Percentiles rank a stretch among this genome's conserved stretches.
These are phyloP conservation scores for Penstemon davidsonii DNA, from an alignment of 257 asterid genomes.

Conservation along the genomic window DNA sequence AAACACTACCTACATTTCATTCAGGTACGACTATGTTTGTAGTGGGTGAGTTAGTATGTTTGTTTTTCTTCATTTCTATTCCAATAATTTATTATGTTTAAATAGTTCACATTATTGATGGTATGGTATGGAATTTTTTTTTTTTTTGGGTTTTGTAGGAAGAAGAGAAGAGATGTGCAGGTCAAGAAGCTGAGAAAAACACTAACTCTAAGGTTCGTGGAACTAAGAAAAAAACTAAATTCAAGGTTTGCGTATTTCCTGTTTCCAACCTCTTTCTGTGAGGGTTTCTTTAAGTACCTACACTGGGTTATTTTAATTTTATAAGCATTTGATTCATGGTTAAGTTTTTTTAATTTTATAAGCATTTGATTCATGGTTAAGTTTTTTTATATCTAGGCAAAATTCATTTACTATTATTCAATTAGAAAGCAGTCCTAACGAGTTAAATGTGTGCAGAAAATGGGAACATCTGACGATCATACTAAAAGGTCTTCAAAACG, in stretches of 20 bases:
- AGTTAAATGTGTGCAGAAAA: slow-evolving; percentile 43
- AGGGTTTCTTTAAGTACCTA: not conserved
- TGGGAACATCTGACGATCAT: slow-evolving; percentile 27
- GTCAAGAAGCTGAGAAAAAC: slow-evolving; percentile 28
- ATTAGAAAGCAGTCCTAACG: slow-evolving; percentile 9
- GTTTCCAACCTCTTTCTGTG: not conserved
- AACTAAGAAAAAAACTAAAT: slow-evolving; percentile 6
- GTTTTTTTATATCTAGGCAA: too few species aligned
- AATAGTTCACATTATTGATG: not conserved
- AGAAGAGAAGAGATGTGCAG: slow-evolving; percentile 53
- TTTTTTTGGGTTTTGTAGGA: slow-evolving; percentile 38
- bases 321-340: not conserved
- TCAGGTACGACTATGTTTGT: slow-evolving; percentile 44
- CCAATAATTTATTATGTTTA: not conserved
- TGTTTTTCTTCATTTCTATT: not conserved
- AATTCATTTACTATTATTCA: too few species aligned
- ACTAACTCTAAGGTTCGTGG: not conserved
- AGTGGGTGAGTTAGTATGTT: not conserved
- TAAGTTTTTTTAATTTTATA: not conserved
- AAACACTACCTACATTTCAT: slow-evolving; percentile 60
- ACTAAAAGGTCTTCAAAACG: slow-evolving; percentile 51
- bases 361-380: not conserved
- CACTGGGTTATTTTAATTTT: not conserved
- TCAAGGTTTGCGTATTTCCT: slow-evolving; percentile 40
- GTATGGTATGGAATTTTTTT: not conserved